phyloP scores from a whole-genome alignment of 176 grass and related monocot genomes.

The Eleusine coracana region DNA sequence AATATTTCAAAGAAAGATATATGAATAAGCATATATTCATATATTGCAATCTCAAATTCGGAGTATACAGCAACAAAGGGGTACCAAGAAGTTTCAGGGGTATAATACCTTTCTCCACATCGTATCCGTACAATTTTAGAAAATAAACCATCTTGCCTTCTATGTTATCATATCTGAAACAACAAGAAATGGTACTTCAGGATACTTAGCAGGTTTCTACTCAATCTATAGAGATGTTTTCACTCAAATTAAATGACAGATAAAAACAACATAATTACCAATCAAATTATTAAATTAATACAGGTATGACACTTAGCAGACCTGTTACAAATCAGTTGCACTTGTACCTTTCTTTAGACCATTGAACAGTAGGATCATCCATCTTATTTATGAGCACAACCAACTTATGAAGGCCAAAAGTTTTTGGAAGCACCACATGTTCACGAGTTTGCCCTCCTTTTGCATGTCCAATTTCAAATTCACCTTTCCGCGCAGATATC shows the following conservation, averaged over 20 bases:
- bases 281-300: not conserved
- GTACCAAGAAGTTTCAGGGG: not conserved
- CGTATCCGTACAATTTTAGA: slow-evolving; percentile 58
- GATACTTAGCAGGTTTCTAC: no score
- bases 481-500: slow-evolving; percentile 81
- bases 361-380: slow-evolving; percentile 83
- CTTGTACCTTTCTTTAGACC: slow-evolving; percentile 78
- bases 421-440: slow-evolving; percentile 87
- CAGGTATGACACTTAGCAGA: no score
- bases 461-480: slow-evolving; percentile 86
- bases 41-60: no score
- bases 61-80: no score
- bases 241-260: not conserved
- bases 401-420: slow-evolving; percentile 81
- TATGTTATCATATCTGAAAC: slow-evolving; percentile 64
- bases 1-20: no score
- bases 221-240: not conserved
- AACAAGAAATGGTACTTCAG: not conserved
- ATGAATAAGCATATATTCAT: no score
- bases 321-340: not conserved
- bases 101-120: slow-evolving; percentile 66
- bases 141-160: slow-evolving; percentile 64
- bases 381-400: slow-evolving; percentile 88
- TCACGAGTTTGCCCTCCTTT: slow-evolving; percentile 84
- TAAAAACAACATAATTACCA: not conserved